phyloP scores from a whole-genome alignment of 257 asterid genomes.

The Capsicum rhomboideum region DNA sequence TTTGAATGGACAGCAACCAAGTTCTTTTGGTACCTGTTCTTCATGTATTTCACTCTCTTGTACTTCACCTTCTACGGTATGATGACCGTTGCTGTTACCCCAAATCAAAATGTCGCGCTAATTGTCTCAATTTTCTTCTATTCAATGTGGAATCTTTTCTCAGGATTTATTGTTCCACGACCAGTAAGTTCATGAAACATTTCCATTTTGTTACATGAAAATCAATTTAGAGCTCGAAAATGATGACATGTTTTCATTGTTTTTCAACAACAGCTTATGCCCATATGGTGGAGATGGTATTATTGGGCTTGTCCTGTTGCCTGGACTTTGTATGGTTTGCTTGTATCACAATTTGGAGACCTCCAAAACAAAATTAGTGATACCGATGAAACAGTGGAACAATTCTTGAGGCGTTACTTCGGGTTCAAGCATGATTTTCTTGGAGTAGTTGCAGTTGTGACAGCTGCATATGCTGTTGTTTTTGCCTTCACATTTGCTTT shows the following conservation, averaged over 20 bases:
- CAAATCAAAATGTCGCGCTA: constrained; percentile 58
- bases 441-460: constrained; percentile 29
- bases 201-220: background rate
- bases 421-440: constrained; percentile 49
- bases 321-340: constrained; percentile 58
- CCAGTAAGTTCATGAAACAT: constrained; percentile 35
- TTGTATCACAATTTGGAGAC: constrained; percentile 57
- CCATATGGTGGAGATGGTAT: constrained; percentile 89
- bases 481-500: constrained; percentile 39
- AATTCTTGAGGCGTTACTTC: constrained; percentile 33
- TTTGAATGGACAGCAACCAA: constrained; percentile 54
- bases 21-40: constrained; percentile 68
- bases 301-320: constrained; percentile 60
- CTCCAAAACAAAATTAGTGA: background rate
- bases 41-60: constrained; percentile 49
- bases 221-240: background rate
- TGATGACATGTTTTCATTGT: background rate
- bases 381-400: constrained; percentile 16
- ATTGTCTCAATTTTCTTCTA: constrained; percentile 48
- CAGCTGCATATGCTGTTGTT: constrained; percentile 19
- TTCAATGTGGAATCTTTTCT: constrained; percentile 56
- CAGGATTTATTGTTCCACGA: constrained; percentile 69
- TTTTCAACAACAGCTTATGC: constrained; percentile 34
- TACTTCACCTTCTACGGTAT: constrained; percentile 70
- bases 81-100: constrained; percentile 67